Conservation (phyloP, 805 yeast genomes). For the Candida saitoana region DNA sequence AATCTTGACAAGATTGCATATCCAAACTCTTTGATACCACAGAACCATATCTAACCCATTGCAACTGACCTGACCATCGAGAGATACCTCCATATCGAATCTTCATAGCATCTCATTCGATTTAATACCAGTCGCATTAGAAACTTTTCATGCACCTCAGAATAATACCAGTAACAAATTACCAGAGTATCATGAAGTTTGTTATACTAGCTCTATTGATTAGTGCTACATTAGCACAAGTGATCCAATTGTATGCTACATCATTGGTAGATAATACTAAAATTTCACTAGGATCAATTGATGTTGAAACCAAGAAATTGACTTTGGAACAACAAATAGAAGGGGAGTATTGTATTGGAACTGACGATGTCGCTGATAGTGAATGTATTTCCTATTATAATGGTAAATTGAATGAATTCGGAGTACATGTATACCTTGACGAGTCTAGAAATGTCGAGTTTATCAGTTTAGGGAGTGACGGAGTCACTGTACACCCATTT, state of each 20-base stretch:
- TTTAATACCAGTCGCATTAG: no score
- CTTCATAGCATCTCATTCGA: no score
- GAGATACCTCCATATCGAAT: background rate
- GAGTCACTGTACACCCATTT: conserved; percentile 8
- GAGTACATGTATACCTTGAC: conserved; percentile 1
- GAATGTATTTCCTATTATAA: conserved; percentile 26
- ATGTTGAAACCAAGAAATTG: background rate
- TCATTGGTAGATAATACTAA: conserved; percentile 4
- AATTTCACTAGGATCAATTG: conserved; percentile 7
- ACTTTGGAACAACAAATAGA: conserved; percentile 1
- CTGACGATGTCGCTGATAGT: conserved; percentile 22
- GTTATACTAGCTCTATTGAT: background rate
- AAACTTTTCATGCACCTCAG: no score
- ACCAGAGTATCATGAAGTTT: background rate
- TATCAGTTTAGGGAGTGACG: background rate
- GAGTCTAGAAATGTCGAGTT: background rate
- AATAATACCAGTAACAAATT: background rate
- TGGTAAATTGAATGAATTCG: conserved; percentile 3
- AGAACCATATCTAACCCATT: background rate
- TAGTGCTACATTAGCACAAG: conserved; percentile 2
- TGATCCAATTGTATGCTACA: conserved; percentile 6
- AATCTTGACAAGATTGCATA: conserved; percentile 24
- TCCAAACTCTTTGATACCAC: background rate
- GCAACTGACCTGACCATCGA: background rate
- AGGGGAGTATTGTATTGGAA: conserved; percentile 20